A percentile compares a stretch with the other conserved stretches of the same genome.
These are phyloP conservation scores for Claviceps digitariae DNA, from an alignment of 2,329 filamentous ascomycete species.

Conservation along the genomic window DNA sequence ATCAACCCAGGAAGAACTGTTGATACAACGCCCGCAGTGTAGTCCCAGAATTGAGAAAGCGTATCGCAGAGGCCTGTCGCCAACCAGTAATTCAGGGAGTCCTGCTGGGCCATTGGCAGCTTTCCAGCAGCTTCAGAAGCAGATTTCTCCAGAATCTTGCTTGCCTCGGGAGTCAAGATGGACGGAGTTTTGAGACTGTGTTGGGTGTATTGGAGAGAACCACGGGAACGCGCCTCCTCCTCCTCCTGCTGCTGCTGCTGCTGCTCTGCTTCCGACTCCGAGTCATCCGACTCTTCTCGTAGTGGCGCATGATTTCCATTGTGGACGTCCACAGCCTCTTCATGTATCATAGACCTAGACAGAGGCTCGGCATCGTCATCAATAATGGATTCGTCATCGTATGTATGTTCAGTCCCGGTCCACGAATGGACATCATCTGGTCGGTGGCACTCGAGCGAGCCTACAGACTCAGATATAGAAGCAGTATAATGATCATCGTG, in stretches of 20 bases:
- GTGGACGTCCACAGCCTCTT: constrained; percentile 4
- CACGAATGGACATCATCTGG: constrained; percentile 40
- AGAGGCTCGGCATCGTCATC: constrained; percentile 18
- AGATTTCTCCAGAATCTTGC: constrained; percentile 13
- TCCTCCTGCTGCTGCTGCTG: background rate
- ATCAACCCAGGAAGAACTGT: constrained; percentile 13
- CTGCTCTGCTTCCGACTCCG: constrained; percentile 16
- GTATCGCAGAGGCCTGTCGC: background rate
- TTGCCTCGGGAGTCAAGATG: constrained; percentile 22
- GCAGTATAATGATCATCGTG: constrained; percentile 35
- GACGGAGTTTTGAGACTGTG: constrained; percentile 32
- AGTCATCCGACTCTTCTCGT: constrained; percentile 3
- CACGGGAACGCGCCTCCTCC: constrained; percentile 24
- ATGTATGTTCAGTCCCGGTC: constrained; percentile 33
- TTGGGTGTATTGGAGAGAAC: constrained; percentile 35
- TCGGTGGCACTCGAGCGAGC: constrained; percentile 34
- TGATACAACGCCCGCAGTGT: constrained; percentile 4
- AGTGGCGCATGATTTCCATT: background rate
- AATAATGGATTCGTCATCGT: constrained; percentile 26
- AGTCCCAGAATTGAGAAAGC: constrained; percentile 1
- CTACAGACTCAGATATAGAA: constrained; percentile 34
- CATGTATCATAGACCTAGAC: constrained; percentile 6
- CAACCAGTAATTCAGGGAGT: constrained; percentile 1
- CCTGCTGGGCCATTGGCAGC: background rate
- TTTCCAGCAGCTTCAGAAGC: constrained; percentile 1